Evolutionary conservation across 495 filamentous ascomycete genomes (phyloP).

Genomic region (Aspergillus biplanus): DNA sequence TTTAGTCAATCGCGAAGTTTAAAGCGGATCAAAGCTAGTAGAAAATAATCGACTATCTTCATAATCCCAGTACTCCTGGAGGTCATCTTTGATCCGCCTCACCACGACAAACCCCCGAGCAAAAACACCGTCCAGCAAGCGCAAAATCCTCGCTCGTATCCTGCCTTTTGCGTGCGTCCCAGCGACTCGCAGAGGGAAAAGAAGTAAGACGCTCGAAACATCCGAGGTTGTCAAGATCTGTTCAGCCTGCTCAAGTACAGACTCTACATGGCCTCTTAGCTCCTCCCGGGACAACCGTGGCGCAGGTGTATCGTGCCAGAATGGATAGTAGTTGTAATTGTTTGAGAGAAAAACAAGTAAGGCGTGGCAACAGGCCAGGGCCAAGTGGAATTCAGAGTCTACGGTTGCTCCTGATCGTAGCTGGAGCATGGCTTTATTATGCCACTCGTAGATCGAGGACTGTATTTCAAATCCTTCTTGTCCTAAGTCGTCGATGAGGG

Average conservation of each 20-base stretch:
- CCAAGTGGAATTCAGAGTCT: background rate
- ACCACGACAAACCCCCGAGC: conserved; percentile 5
- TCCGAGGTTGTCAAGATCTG: conserved; percentile 5
- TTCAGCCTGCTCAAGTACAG: background rate
- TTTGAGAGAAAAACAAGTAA: conserved; percentile 4
- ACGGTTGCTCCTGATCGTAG: background rate
- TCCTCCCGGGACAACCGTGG: background rate
- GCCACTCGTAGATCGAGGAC: conserved; percentile 1
- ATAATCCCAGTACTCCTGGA: conserved; percentile 3
- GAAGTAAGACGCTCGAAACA: conserved; percentile 6
- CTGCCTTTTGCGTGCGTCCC: conserved; percentile 2
- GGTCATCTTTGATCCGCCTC: conserved; percentile 6
- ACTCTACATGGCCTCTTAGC: background rate
- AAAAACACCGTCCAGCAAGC: conserved; percentile 6
- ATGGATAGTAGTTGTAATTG: conserved; percentile 6
- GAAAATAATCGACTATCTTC: background rate
- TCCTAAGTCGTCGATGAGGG: background rate
- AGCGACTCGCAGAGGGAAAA: conserved; percentile 2
- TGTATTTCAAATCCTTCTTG: conserved; percentile 1
- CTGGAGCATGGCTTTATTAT: conserved; percentile 2
- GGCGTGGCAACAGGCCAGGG: conserved; percentile 2
- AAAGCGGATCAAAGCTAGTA: background rate
- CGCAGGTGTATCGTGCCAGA: background rate
- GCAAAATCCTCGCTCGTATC: conserved; percentile 2
- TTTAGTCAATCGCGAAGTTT: background rate